A percentile compares a stretch with the other conserved stretches of the same genome.
Conservation (phyloP, 2,329 filamentous ascomycete species). For the Allantophomopsis cytisporea region DNA sequence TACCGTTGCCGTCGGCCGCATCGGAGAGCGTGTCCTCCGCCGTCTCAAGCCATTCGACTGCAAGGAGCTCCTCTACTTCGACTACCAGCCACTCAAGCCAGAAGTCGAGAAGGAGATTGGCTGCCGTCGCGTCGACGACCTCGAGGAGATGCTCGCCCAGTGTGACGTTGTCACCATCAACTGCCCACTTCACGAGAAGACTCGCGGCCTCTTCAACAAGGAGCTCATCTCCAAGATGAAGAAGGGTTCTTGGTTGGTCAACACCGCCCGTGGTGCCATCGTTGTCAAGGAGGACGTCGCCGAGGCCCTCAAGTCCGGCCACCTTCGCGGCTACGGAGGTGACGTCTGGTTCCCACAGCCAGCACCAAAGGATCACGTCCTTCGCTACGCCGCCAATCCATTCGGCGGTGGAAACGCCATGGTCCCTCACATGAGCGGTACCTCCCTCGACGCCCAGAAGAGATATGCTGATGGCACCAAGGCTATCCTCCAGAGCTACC, state of each 20-base stretch:
- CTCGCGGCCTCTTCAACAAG: conserved; percentile 94
- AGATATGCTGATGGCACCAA: conserved; percentile 82
- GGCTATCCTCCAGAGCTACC: conserved; percentile 83
- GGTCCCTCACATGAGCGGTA: conserved; percentile 98
- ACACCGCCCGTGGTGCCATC: conserved; percentile 97
- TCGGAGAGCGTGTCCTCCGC: conserved; percentile 93
- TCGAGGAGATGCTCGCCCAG: conserved; percentile 89
- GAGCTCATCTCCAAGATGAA: conserved; percentile 98
- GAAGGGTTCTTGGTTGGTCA: conserved; percentile 92
- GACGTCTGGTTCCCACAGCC: conserved; percentile 98
- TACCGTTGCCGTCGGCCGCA: conserved; percentile 93
- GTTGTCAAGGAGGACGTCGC: conserved; percentile 99
- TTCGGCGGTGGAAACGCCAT: conserved; percentile 97
- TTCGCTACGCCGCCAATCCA: conserved; percentile 86
- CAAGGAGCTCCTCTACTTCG: conserved; percentile 98
- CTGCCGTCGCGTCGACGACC: conserved; percentile 71
- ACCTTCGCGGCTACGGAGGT: conserved; percentile 79
- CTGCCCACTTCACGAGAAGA: conserved; percentile 98
- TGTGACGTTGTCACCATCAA: conserved; percentile 99
- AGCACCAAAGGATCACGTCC: conserved; percentile 81
- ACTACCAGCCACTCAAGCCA: conserved; percentile 86
- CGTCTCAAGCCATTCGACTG: conserved; percentile 96
- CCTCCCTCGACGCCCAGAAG: conserved; percentile 94
- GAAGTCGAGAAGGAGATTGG: conserved; percentile 94
- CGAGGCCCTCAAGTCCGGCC: conserved; percentile 79